These are phyloP conservation scores for Hyphodiscus sp. DNA, from an alignment of 2,329 filamentous ascomycete genomes.

Conservation along the genomic window DNA sequence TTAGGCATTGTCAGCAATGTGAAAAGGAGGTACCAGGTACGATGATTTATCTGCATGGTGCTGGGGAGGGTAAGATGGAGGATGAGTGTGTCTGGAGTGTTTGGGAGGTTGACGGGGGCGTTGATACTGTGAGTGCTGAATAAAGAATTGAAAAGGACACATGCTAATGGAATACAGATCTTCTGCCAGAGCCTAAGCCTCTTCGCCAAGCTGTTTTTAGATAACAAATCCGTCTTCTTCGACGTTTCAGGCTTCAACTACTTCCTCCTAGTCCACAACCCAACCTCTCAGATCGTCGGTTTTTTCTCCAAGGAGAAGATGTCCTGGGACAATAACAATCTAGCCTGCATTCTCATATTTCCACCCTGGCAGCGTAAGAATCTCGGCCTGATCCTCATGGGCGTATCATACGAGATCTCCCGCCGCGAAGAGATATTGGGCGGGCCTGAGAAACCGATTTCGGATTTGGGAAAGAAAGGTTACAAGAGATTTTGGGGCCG, in stretches of 20 bases:
- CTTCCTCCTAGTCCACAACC: conserved; percentile 78
- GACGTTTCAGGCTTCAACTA: conserved; percentile 93
- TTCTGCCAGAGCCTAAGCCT: conserved; percentile 95
- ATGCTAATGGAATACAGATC: conserved; percentile 40
- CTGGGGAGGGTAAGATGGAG: conserved; percentile 32
- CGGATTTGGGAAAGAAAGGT: conserved; percentile 73
- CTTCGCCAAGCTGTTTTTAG: conserved; percentile 94
- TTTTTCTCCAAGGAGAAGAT: conserved; percentile 99
- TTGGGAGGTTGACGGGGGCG: conserved; percentile 88
- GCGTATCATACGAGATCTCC: conserved; percentile 87
- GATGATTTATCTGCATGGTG: conserved; percentile 65
- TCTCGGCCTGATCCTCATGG: conserved; percentile 83
- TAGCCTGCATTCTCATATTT: conserved; percentile 93
- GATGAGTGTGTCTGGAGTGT: conserved; percentile 61
- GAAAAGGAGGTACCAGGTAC: conserved; percentile 53
- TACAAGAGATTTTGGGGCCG: conserved; percentile 84
- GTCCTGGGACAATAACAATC: conserved; percentile 97
- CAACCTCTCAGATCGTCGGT: conserved; percentile 67
- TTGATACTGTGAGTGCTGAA: conserved; percentile 54
- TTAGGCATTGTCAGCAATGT: conserved; percentile 53
- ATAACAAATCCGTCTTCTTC: conserved; percentile 98
- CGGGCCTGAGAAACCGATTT: conserved; percentile 90
- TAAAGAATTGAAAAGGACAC: too few species aligned
- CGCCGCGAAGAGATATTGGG: conserved; percentile 76
- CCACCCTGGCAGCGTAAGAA: conserved; percentile 92